Evolutionary conservation across 2,329 filamentous ascomycete species (phyloP).

Genomic region (Lachnellula subtilissima): DNA sequence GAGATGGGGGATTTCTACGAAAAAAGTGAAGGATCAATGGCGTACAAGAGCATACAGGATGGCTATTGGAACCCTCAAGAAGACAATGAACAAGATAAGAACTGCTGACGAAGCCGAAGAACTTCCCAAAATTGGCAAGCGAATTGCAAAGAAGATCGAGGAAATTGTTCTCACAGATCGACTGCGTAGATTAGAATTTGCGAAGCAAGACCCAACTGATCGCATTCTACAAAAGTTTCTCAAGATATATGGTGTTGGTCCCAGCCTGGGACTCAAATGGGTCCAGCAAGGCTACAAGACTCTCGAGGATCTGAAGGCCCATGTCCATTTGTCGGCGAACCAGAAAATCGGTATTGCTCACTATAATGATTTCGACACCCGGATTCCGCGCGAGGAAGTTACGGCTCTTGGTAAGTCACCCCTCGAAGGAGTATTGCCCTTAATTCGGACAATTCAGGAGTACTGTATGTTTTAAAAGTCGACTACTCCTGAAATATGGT

Average conservation of each 20-base stretch:
- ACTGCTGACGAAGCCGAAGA: slow-evolving; percentile 64
- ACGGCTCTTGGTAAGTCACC: slow-evolving; percentile 51
- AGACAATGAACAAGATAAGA: slow-evolving; percentile 57
- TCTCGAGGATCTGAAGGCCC: slow-evolving; percentile 62
- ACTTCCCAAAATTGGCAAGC: slow-evolving; percentile 64
- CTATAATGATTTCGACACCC: slow-evolving; percentile 71
- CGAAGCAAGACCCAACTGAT: slow-evolving; percentile 62
- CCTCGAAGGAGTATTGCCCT: too few species aligned
- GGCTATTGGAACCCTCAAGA: slow-evolving; percentile 67
- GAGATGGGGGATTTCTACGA: slow-evolving; percentile 77
- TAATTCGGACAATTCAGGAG: too few species aligned
- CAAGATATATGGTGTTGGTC: slow-evolving; percentile 74
- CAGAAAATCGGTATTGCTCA: slow-evolving; percentile 75
- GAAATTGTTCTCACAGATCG: slow-evolving; percentile 75
- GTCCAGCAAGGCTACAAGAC: slow-evolving; percentile 69
- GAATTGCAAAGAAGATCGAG: slow-evolving; percentile 80
- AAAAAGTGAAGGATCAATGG: slow-evolving; percentile 69
- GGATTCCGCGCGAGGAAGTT: slow-evolving; percentile 76
- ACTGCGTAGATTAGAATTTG: slow-evolving; percentile 67
- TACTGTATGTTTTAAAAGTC: too few species aligned
- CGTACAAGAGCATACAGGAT: slow-evolving; percentile 70
- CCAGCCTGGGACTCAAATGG: slow-evolving; percentile 68
- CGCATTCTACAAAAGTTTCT: slow-evolving; percentile 64
- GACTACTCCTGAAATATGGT: too few species aligned
- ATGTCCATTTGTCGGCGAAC: slow-evolving; percentile 60